Percentiles rank a stretch among this genome's conserved stretches.
These are phyloP conservation scores for Eucalyptus tenuipes DNA, from an alignment of 345 rosid genomes.

Conservation along the genomic window DNA sequence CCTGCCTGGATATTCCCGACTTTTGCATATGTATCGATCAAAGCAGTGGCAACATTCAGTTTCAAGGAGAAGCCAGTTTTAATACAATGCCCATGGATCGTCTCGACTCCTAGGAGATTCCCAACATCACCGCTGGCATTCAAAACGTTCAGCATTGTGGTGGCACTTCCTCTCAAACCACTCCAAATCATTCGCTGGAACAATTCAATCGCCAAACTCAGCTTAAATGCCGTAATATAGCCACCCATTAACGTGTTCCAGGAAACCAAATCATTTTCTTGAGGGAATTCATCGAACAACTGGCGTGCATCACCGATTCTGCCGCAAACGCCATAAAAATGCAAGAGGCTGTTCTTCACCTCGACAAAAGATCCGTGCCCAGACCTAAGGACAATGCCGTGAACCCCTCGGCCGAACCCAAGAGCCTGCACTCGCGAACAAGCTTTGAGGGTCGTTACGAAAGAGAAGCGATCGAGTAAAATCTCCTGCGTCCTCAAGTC, in stretches of 20 bases:
- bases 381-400: slow-evolving; percentile 35
- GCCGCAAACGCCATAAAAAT: slow-evolving; percentile 20
- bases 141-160: slow-evolving; percentile 29
- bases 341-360: slow-evolving; percentile 38
- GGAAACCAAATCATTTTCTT: slow-evolving; percentile 29
- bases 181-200: slow-evolving; percentile 14
- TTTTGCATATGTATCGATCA: slow-evolving; percentile 40
- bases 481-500: slow-evolving; percentile 31
- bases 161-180: slow-evolving; percentile 11
- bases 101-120: slow-evolving; percentile 19
- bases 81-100: slow-evolving; percentile 32
- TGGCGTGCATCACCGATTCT: slow-evolving; percentile 23
- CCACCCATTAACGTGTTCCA: slow-evolving; percentile 50
- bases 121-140: slow-evolving; percentile 24
- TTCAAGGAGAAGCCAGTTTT: slow-evolving; percentile 27
- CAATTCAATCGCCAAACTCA: slow-evolving; percentile 11
- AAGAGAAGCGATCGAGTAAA: slow-evolving; percentile 47
- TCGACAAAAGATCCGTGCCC: slow-evolving; percentile 29
- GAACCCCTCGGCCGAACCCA: slow-evolving; percentile 24
- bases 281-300: slow-evolving; percentile 50
- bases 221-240: slow-evolving; percentile 21
- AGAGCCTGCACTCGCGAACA: slow-evolving; percentile 17
- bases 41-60: slow-evolving; percentile 33
- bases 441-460: slow-evolving; percentile 36
- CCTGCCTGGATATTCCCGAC: slow-evolving; percentile 19